Conservation (phyloP, 2,329 filamentous ascomycete species). For the Botrytis squamosa region DNA sequence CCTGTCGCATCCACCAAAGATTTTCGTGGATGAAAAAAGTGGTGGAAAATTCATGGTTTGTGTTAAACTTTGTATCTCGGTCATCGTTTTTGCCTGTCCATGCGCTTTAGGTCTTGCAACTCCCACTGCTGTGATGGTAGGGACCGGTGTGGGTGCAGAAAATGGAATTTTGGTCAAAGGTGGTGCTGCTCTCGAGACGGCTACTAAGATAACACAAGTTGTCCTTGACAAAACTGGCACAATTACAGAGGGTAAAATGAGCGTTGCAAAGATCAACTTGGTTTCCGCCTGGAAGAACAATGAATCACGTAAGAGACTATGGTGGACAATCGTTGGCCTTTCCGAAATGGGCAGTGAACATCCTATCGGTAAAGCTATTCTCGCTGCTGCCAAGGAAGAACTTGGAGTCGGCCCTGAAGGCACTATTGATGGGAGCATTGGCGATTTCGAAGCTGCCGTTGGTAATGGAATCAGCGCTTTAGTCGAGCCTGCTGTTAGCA, state of each 20-base stretch:
- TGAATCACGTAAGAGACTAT: constrained; percentile 69
- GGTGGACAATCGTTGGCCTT: constrained; percentile 97
- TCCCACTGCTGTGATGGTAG: constrained; percentile 97
- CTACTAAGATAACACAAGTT: constrained; percentile 85
- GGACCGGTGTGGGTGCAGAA: constrained; percentile 93
- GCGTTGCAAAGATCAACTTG: constrained; percentile 70
- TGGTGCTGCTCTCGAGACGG: constrained; percentile 84
- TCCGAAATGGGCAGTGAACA: constrained; percentile 95
- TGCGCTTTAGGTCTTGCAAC: constrained; percentile 95
- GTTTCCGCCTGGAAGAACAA: constrained; percentile 67
- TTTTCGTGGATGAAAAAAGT: constrained; percentile 76
- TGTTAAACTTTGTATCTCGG: constrained; percentile 94
- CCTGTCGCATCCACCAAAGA: constrained; percentile 77
- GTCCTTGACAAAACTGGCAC: constrained; percentile 97
- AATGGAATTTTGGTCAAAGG: constrained; percentile 98
- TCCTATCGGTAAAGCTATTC: constrained; percentile 87
- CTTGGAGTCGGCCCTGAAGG: constrained; percentile 71
- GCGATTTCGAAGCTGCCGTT: constrained; percentile 79
- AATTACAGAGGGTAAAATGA: constrained; percentile 93
- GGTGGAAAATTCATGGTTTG: constrained; percentile 96
- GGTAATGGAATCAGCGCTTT: constrained; percentile 81
- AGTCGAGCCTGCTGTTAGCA: constrained; percentile 71
- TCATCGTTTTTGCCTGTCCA: constrained; percentile 96
- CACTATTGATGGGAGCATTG: constrained; percentile 77
- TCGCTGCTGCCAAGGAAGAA: constrained; percentile 71